Evolutionary conservation across 1,139 yeast genomes (phyloP).

Genomic region (Blastobotrys raffinosifermentans): DNA sequence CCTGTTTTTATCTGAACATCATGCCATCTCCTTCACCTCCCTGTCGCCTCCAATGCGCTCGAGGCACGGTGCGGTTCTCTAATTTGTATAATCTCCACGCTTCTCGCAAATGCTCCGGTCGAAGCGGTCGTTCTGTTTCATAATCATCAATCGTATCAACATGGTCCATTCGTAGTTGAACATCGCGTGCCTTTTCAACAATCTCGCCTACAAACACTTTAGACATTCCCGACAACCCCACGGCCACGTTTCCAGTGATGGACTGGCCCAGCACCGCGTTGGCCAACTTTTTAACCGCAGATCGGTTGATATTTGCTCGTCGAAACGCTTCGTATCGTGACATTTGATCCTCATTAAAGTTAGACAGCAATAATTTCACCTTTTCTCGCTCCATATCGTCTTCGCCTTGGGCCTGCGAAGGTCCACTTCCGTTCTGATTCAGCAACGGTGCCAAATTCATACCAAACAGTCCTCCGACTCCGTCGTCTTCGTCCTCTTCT

Average conservation of each 20-base stretch:
- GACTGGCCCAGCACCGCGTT: slow-evolving; percentile 75
- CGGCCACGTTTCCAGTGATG: slow-evolving; percentile 77
- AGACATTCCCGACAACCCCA: slow-evolving; percentile 78
- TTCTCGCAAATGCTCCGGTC: slow-evolving; percentile 80
- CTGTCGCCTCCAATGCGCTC: slow-evolving; percentile 64
- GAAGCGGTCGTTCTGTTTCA: slow-evolving; percentile 53
- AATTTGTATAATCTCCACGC: slow-evolving; percentile 74
- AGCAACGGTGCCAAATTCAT: slow-evolving; percentile 8
- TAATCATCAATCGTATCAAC: slow-evolving; percentile 31
- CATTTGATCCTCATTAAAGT: slow-evolving; percentile 78
- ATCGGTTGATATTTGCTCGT: slow-evolving; percentile 72
- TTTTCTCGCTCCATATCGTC: slow-evolving; percentile 41
- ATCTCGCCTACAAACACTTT: slow-evolving; percentile 86
- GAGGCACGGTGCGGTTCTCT: slow-evolving; percentile 62
- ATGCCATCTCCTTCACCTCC: slow-evolving; percentile 66
- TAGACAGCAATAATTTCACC: slow-evolving; percentile 60
- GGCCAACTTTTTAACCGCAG: slow-evolving; percentile 76
- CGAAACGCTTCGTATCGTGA: slow-evolving; percentile 82
- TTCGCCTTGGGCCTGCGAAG: slow-evolving; percentile 10
- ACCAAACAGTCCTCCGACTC: slow-evolving; percentile 12
- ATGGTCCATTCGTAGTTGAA: slow-evolving; percentile 33
- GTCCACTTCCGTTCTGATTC: slow-evolving; percentile 15
- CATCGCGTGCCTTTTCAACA: slow-evolving; percentile 71
- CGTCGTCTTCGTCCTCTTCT: slow-evolving; percentile 36
- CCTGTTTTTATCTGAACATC: slow-evolving; percentile 46